These are phyloP conservation scores for Syzygium grande DNA, from an alignment of 345 rosid species.

Conservation along the genomic window DNA sequence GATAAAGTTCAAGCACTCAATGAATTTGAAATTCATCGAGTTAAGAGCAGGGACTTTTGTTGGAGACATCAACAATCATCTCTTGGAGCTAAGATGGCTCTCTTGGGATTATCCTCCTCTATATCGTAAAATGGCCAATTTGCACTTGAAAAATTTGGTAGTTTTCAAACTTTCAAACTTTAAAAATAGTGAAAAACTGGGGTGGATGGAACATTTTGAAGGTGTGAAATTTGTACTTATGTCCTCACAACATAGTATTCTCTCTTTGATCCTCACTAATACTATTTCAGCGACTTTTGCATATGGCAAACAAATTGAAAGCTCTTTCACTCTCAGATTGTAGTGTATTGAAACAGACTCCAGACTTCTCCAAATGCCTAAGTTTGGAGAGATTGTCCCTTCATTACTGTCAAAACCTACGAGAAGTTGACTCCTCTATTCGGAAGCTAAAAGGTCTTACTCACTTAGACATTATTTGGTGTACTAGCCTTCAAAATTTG, in stretches of 20 bases:
- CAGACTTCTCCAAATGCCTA: neutral
- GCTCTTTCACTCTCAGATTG: neutral
- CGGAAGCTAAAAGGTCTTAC: neutral
- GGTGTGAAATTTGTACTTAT: neutral
- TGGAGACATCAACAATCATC: neutral
- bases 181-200: fast-evolving
- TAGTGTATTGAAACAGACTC: fast-evolving
- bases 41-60: neutral
- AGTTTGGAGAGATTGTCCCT: neutral
- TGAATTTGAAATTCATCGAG: fast-evolving
- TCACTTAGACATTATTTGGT: neutral
- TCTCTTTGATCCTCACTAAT: neutral
- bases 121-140: neutral
- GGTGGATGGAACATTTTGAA: neutral
- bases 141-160: neutral
- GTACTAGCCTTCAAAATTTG: neutral
- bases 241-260: neutral
- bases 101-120: neutral
- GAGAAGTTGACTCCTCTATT: neutral
- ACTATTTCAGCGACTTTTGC: neutral
- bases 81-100: neutral
- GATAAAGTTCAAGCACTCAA: neutral
- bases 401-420: neutral
- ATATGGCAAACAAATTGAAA: neutral
- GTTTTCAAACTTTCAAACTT: fast-evolving